These are phyloP conservation scores for Calonectria pauciramosa DNA, from an alignment of 2,329 filamentous ascomycete genomes.

Conservation along the genomic window DNA sequence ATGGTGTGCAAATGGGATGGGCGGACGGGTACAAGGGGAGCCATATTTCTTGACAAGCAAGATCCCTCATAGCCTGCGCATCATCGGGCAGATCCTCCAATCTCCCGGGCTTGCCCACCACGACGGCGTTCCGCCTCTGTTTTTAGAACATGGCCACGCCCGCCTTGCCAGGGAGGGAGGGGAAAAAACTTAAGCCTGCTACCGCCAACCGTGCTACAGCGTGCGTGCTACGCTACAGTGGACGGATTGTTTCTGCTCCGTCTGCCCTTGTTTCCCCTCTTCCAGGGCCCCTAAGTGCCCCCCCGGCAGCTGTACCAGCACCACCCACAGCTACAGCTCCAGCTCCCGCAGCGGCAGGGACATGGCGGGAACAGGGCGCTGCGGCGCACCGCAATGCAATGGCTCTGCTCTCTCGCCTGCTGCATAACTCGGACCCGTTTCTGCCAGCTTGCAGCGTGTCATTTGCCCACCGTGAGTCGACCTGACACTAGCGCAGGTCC, in stretches of 20 bases:
- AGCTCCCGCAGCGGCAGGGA: conserved; percentile 19
- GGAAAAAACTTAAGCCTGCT: conserved; percentile 5
- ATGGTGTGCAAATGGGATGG: not conserved
- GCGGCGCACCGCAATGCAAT: conserved; percentile 22
- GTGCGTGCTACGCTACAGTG: conserved; percentile 2
- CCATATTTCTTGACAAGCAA: conserved; percentile 29
- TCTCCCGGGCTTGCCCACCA: conserved; percentile 30
- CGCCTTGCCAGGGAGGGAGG: not conserved
- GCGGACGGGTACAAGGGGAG: not conserved
- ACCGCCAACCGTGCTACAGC: not conserved
- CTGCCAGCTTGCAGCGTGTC: conserved; percentile 33
- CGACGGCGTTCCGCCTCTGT: conserved; percentile 35
- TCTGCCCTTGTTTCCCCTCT: conserved; percentile 1
- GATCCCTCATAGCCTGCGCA: conserved; percentile 30
- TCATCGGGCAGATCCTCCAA: conserved; percentile 43
- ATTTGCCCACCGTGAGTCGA: conserved; percentile 37
- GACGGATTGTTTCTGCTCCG: not conserved
- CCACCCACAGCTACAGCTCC: not conserved
- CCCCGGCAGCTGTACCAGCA: not conserved
- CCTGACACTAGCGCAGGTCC: conserved; percentile 47
- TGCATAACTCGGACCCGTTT: conserved; percentile 27
- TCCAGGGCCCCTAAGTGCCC: conserved; percentile 11
- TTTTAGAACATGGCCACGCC: conserved; percentile 36
- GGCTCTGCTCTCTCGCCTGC: conserved; percentile 24
- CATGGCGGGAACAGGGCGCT: conserved; percentile 25